Evolutionary conservation across 2,329 filamentous ascomycete species (phyloP).

Genomic region (Alternaria conjuncta): DNA sequence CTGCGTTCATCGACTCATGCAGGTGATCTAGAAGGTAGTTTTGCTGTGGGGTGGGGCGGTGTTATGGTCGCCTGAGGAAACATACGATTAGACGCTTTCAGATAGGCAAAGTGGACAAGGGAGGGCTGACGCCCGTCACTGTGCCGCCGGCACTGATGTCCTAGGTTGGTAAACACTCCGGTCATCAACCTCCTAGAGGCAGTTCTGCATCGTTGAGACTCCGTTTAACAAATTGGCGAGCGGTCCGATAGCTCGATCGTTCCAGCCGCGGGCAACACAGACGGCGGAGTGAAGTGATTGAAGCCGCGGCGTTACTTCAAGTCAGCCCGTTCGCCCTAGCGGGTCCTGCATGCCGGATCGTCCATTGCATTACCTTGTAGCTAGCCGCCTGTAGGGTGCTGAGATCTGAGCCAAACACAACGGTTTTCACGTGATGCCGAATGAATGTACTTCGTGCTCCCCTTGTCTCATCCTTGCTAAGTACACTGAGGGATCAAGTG

Average conservation of each 20-base stretch:
- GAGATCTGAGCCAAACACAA: neutral
- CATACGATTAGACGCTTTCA: slow-evolving; percentile 16
- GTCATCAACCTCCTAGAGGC: neutral
- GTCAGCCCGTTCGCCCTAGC: neutral
- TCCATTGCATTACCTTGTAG: neutral
- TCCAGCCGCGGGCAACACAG: slow-evolving; percentile 2
- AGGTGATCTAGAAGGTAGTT: slow-evolving; percentile 1
- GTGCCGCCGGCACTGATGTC: slow-evolving; percentile 11
- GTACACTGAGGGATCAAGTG: slow-evolving; percentile 28
- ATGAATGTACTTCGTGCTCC: neutral
- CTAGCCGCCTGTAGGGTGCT: neutral
- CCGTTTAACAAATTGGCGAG: slow-evolving; percentile 1
- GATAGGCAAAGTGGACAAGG: slow-evolving; percentile 3
- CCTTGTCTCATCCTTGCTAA: slow-evolving; percentile 5
- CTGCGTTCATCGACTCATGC: slow-evolving; percentile 9
- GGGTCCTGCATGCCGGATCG: neutral
- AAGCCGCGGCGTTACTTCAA: neutral
- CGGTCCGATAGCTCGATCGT: slow-evolving; percentile 6
- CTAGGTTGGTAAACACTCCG: slow-evolving; percentile 10
- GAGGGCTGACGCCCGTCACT: slow-evolving; percentile 1
- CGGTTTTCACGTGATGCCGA: slow-evolving; percentile 3
- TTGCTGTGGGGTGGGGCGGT: slow-evolving; percentile 14
- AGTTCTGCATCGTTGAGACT: neutral
- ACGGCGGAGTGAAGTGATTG: neutral
- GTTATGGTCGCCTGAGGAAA: slow-evolving; percentile 14